Evolutionary conservation across 2,329 filamentous ascomycete genomes (phyloP).

Genomic region (Diaporthe citri): DNA sequence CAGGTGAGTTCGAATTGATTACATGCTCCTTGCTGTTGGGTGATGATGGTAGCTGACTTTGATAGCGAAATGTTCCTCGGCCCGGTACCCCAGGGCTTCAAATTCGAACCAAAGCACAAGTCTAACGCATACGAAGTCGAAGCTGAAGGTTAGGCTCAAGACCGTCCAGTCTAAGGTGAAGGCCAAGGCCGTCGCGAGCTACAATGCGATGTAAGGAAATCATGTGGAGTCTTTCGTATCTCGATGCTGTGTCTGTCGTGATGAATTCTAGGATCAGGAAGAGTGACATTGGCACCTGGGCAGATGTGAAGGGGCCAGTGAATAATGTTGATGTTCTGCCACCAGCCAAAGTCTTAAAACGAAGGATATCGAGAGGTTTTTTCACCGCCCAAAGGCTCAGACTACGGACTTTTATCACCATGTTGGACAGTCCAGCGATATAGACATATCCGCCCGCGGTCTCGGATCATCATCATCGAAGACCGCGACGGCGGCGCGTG

Average conservation of each 20-base stretch:
- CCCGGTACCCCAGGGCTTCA: conserved; percentile 88
- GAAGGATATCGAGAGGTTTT: background rate
- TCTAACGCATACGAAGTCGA: conserved; percentile 90
- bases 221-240: background rate
- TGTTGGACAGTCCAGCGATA: background rate
- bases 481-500: background rate
- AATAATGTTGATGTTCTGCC: background rate
- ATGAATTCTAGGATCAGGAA: background rate
- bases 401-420: too few relatives aligned
- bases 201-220: background rate
- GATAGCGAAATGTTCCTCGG: conserved; percentile 96
- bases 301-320: background rate
- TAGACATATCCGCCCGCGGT: background rate
- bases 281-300: background rate
- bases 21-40: conserved; percentile 21
- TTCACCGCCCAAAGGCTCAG: background rate
- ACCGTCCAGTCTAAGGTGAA: background rate
- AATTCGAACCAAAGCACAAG: conserved; percentile 98
- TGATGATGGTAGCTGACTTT: conserved; percentile 41
- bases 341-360: background rate
- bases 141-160: conserved; percentile 71
- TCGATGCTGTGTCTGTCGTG: background rate
- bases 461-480: background rate
- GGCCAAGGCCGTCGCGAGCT: background rate
- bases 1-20: conserved; percentile 70